Conservation (phyloP, 225 moss, liverwort and hornwort species). For the Polytrichum formosum region DNA sequence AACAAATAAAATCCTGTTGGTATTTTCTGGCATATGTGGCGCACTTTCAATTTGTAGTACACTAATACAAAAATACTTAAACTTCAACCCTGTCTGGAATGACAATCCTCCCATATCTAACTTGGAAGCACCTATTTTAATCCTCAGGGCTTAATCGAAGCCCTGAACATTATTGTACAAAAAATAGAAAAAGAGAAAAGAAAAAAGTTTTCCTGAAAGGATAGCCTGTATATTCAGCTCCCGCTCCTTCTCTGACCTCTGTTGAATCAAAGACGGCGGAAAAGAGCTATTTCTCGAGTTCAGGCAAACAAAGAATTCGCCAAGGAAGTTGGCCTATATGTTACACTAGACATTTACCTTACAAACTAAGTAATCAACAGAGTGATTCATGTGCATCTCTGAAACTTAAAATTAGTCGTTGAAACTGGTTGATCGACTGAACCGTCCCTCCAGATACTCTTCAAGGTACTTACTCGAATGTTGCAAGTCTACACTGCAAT, state of each 20-base stretch:
- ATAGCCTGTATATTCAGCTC: constrained; percentile 17
- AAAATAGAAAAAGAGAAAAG: too few species aligned
- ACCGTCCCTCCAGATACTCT: constrained; percentile 59
- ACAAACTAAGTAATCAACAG: not conserved
- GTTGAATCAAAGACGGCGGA: constrained; percentile 39
- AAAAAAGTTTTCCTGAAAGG: constrained; percentile 4
- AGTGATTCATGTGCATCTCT: too few species aligned
- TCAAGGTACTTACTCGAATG: constrained; percentile 45
- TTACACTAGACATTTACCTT: constrained; percentile 3
- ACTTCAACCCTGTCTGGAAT: too few species aligned
- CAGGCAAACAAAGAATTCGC: not conserved
- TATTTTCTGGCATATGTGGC: too few species aligned
- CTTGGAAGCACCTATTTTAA: too few species aligned
- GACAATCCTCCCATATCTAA: too few species aligned
- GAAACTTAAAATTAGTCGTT: constrained; percentile 21
- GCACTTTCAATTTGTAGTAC: too few species aligned
- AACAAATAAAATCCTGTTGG: too few species aligned
- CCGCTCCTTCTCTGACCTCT: constrained; percentile 49
- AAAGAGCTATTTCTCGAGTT: constrained; percentile 21
- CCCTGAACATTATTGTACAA: constrained; percentile 43
- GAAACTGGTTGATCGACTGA: constrained; percentile 50
- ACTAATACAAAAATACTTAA: too few species aligned
- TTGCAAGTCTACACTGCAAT: constrained; percentile 34
- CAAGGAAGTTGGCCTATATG: not conserved
- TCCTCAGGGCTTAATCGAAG: not conserved